Percentiles rank a stretch among this genome's conserved stretches.
phyloP scores from a whole-genome alignment of 2,329 filamentous ascomycete species.

The Knoxdaviesia proteae region DNA sequence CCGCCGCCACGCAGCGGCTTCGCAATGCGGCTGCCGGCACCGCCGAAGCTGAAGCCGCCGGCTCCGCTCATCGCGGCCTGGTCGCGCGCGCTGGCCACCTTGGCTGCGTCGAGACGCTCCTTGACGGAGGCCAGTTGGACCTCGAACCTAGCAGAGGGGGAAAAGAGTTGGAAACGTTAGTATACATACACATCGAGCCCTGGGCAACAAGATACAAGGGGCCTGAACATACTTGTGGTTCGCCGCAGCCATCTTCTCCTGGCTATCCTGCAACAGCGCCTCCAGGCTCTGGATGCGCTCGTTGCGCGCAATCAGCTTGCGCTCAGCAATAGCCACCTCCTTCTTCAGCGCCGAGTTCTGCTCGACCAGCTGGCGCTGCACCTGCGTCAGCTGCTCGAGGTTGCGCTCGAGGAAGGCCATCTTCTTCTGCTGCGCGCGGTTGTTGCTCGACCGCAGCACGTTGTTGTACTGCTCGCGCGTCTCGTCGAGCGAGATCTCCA shows the following conservation, averaged over 20 bases:
- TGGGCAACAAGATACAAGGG: slow-evolving; percentile 1
- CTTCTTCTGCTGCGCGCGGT: slow-evolving; percentile 98
- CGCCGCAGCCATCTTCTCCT: slow-evolving; percentile 92
- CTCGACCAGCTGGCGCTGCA: slow-evolving; percentile 92
- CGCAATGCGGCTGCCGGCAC: slow-evolving; percentile 43
- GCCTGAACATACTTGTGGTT: slow-evolving; percentile 67
- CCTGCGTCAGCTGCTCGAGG: slow-evolving; percentile 89
- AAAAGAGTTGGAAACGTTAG: not conserved
- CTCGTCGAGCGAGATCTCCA: slow-evolving; percentile 93
- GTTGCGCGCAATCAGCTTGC: slow-evolving; percentile 88
- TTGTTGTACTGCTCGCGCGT: slow-evolving; percentile 99
- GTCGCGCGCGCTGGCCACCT: slow-evolving; percentile 72
- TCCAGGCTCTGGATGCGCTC: slow-evolving; percentile 93
- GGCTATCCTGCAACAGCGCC: slow-evolving; percentile 79
- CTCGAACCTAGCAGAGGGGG: slow-evolving; percentile 51
- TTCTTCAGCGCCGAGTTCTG: slow-evolving; percentile 96
- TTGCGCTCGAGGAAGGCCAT: slow-evolving; percentile 99
- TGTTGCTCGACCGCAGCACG: slow-evolving; percentile 88
- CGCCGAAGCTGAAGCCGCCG: slow-evolving; percentile 51
- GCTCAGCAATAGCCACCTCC: slow-evolving; percentile 94
- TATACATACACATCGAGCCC: too few species aligned
- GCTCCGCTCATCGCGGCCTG: slow-evolving; percentile 41
- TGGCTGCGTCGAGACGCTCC: slow-evolving; percentile 89
- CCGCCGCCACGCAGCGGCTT: slow-evolving; percentile 47
- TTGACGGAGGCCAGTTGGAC: slow-evolving; percentile 92